Percentiles rank a stretch among this genome's conserved stretches.
Conservation (phyloP, 106 monocot species). For the Dioscorea alata region DNA sequence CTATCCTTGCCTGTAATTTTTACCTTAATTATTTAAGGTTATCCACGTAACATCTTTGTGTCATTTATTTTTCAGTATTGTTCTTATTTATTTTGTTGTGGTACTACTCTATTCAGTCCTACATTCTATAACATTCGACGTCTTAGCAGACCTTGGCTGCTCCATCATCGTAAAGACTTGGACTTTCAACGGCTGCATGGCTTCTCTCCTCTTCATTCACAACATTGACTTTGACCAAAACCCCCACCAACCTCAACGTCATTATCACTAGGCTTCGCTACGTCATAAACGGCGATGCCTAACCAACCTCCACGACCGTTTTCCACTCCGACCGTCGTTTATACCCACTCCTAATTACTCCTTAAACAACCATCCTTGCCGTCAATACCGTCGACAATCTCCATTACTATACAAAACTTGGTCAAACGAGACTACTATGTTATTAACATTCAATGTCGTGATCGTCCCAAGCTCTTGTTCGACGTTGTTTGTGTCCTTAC, state of each 20-base stretch:
- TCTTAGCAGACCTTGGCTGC: conserved; percentile 22
- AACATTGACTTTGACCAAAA: conserved; percentile 16
- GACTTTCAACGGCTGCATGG: conserved; percentile 30
- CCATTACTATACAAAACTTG: conserved; percentile 47
- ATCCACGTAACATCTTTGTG: too few species aligned
- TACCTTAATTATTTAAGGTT: too few species aligned
- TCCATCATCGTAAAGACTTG: conserved; percentile 25
- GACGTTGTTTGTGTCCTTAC: conserved; percentile 39
- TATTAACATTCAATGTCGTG: conserved; percentile 31
- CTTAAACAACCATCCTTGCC: conserved; percentile 4
- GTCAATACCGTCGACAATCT: conserved; percentile 8
- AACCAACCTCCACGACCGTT: conserved; percentile 6
- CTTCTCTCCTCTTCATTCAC: conserved; percentile 27
- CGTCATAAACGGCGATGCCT: conserved; percentile 12
- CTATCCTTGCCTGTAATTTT: too few species aligned
- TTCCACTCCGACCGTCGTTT: conserved; percentile 46
- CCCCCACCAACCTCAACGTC: conserved; percentile 11
- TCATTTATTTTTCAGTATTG: too few species aligned
- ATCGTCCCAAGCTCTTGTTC: conserved; percentile 38
- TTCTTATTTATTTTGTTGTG: too few species aligned
- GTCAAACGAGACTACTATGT: conserved; percentile 34
- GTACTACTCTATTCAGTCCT: too few species aligned
- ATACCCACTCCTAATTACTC: conserved; percentile 54
- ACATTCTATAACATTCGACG: too few species aligned
- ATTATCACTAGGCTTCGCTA: conserved; percentile 12